Evolutionary conservation across 306 rosid genomes (phyloP).

Genomic region (Hippophae rhamnoides): DNA sequence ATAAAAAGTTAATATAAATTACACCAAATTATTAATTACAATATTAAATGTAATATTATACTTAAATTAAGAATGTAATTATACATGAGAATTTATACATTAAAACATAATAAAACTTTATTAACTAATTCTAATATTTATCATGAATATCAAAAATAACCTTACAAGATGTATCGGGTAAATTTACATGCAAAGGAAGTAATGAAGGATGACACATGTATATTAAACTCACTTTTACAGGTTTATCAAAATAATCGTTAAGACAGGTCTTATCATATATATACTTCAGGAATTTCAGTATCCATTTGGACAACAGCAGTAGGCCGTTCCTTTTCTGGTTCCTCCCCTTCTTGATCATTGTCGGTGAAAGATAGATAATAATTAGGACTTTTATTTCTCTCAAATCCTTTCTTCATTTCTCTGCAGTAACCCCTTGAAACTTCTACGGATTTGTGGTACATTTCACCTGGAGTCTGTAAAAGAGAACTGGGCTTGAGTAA

Average conservation of each 20-base stretch:
- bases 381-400: conserved; percentile 52
- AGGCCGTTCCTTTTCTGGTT: conserved; percentile 39
- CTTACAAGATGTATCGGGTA: no score
- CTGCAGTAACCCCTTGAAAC: conserved; percentile 52
- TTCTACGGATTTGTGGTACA: conserved; percentile 59
- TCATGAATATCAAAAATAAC: no score
- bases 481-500: no score
- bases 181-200: no score
- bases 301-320: conserved; percentile 76
- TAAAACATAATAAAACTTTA: no score
- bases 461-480: conserved; percentile 48
- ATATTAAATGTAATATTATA: no score
- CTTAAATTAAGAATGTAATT: no score
- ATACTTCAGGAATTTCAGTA: conserved; percentile 9
- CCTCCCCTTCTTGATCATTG: conserved; percentile 23
- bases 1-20: no score
- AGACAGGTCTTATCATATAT: conserved; percentile 69
- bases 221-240: conserved; percentile 46
- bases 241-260: conserved; percentile 68
- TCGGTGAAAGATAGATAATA: conserved; percentile 53
- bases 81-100: no score
- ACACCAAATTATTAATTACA: no score
- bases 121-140: no score
- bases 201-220: no score
- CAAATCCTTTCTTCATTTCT: conserved; percentile 59